Conservation (phyloP, 2,329 filamentous ascomycete species). For the Tothia fuscella region DNA sequence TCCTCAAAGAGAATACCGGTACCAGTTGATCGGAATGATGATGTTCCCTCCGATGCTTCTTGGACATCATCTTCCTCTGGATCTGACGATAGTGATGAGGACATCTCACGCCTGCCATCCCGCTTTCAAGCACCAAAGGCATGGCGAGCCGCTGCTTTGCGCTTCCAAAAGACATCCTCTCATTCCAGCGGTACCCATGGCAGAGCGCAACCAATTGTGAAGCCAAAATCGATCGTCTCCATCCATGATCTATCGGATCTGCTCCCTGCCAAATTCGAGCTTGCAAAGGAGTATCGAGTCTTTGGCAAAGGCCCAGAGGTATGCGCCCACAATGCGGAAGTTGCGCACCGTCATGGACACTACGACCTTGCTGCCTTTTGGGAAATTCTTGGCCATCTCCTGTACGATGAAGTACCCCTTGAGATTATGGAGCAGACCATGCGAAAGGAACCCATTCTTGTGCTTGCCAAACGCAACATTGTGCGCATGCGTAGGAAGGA, state of each 20-base stretch:
- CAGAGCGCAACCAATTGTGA: slow-evolving; percentile 20
- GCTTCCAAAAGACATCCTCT: slow-evolving; percentile 43
- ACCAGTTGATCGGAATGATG: slow-evolving; percentile 22
- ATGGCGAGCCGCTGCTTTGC: slow-evolving; percentile 39
- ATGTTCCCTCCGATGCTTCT: slow-evolving; percentile 15
- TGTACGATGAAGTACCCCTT: slow-evolving; percentile 65
- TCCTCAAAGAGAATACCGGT: slow-evolving; percentile 17
- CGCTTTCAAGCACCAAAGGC: slow-evolving; percentile 39
- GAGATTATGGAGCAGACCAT: slow-evolving; percentile 46
- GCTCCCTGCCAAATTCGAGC: slow-evolving; percentile 64
- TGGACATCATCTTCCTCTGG: slow-evolving; percentile 22
- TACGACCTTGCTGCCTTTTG: slow-evolving; percentile 69
- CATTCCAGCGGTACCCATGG: slow-evolving; percentile 19
- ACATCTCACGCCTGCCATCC: slow-evolving; percentile 32
- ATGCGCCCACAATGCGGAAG: slow-evolving; percentile 69
- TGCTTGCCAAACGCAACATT: slow-evolving; percentile 54
- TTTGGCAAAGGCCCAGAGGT: slow-evolving; percentile 73
- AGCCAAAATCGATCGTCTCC: slow-evolving; percentile 56
- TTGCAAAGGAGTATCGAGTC: slow-evolving; percentile 71
- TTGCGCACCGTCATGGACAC: slow-evolving; percentile 60
- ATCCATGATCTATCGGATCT: slow-evolving; percentile 59
- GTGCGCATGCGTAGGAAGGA: slow-evolving; percentile 38
- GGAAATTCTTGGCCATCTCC: slow-evolving; percentile 65
- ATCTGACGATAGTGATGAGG: slow-evolving; percentile 24
- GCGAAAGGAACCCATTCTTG: slow-evolving; percentile 48